Evolutionary conservation across 495 filamentous ascomycete species (phyloP).

Genomic region (Talaromyces borbonicus): DNA sequence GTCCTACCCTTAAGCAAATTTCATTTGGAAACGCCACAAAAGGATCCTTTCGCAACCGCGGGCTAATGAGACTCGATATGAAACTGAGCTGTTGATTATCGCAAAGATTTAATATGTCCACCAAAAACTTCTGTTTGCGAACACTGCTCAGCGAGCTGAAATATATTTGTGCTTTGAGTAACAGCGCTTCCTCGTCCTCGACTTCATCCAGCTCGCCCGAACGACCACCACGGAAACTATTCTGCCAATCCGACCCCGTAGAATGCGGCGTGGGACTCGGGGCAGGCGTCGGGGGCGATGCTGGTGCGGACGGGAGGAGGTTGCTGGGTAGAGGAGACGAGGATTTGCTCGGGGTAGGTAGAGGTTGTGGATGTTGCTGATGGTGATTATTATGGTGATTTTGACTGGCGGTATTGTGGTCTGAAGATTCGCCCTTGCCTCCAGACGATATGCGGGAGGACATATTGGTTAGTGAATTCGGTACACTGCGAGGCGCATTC

Average conservation of each 20-base stretch:
- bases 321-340: constrained; percentile 45
- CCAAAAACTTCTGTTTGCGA: constrained; percentile 57
- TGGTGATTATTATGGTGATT: too few relatives aligned
- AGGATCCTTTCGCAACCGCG: constrained; percentile 88
- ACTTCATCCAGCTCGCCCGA: not conserved
- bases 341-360: constrained; percentile 43
- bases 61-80: constrained; percentile 85
- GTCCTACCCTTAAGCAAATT: constrained; percentile 70
- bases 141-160: constrained; percentile 45
- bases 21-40: constrained; percentile 86
- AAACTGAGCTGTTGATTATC: constrained; percentile 92
- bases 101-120: constrained; percentile 80
- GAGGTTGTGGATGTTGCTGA: constrained; percentile 40
- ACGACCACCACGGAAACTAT: constrained; percentile 30
- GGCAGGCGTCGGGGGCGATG: constrained; percentile 59
- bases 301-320: constrained; percentile 54
- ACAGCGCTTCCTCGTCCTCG: constrained; percentile 40
- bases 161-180: constrained; percentile 43
- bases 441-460: constrained; percentile 19
- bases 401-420: constrained; percentile 19
- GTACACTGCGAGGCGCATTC: constrained; percentile 20
- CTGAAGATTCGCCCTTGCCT: constrained; percentile 25
- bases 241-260: constrained; percentile 47
- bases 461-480: constrained; percentile 23
- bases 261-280: constrained; percentile 58